These are phyloP conservation scores for Candida albicans DNA, from an alignment of 1,139 yeast genomes.

Conservation along the genomic window DNA sequence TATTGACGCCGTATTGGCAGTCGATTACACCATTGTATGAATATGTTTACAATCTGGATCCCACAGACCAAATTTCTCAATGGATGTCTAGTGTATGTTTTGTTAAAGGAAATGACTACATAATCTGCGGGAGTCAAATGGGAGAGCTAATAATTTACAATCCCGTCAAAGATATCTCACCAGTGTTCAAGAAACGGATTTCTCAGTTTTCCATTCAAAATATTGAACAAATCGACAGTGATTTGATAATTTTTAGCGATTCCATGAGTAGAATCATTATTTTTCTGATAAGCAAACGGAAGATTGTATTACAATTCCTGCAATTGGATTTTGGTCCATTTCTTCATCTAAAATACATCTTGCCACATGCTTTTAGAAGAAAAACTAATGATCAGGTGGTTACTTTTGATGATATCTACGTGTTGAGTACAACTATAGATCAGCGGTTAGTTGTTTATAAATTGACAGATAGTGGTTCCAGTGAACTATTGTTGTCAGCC, in stretches of 20 bases:
- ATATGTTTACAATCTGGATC: constrained; percentile 20
- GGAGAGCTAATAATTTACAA: constrained; percentile 30
- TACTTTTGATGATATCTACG: constrained; percentile 22
- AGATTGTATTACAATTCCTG: constrained; percentile 21
- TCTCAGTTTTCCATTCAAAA: constrained; percentile 32
- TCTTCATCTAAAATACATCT: constrained; percentile 12
- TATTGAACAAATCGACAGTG: constrained; percentile 20
- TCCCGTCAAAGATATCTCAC: constrained; percentile 17
- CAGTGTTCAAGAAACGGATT: constrained; percentile 19
- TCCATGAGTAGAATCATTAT: constrained; percentile 35
- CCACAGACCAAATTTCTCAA: constrained; percentile 21
- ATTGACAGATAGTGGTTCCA: constrained; percentile 22
- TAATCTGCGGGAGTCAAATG: constrained; percentile 37
- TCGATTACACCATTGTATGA: constrained; percentile 18
- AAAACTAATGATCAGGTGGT: constrained; percentile 6
- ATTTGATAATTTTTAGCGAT: constrained; percentile 29
- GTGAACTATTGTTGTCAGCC: constrained; percentile 15
- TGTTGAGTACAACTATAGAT: constrained; percentile 26
- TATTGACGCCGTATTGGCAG: constrained; percentile 24
- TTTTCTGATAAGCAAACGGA: constrained; percentile 21
- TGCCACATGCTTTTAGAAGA: constrained; percentile 8
- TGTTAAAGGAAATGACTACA: constrained; percentile 13
- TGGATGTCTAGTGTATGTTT: constrained; percentile 26
- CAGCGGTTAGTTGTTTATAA: constrained; percentile 25
- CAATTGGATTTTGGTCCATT: constrained; percentile 31